phyloP scores from a whole-genome alignment of 2,329 filamentous ascomycete species.

The Microdochium trichocladiopsis region DNA sequence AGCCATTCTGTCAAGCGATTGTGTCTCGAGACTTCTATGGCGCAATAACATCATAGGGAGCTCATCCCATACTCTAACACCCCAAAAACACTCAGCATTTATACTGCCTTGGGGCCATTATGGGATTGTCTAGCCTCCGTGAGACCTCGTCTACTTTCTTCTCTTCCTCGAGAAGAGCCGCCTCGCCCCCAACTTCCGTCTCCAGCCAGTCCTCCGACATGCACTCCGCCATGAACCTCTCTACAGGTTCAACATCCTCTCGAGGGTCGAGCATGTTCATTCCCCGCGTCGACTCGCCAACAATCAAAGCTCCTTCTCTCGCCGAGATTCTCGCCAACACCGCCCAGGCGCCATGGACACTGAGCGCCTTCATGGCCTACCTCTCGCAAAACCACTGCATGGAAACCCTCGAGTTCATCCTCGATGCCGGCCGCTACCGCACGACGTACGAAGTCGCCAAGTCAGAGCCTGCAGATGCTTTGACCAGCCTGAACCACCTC shows the following conservation, averaged over 20 bases:
- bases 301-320: constrained; percentile 56
- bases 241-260: constrained; percentile 21
- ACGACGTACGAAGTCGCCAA: constrained; percentile 44
- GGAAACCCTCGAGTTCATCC: constrained; percentile 92
- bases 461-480: not conserved
- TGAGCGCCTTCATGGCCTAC: constrained; percentile 92
- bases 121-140: not conserved
- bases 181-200: constrained; percentile 36
- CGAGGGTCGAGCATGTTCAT: constrained; percentile 42
- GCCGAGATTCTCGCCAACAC: constrained; percentile 83
- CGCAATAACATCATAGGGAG: not conserved
- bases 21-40: not conserved
- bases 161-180: constrained; percentile 19
- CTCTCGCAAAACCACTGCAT: constrained; percentile 95
- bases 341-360: constrained; percentile 81
- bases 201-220: constrained; percentile 36
- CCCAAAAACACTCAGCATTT: not conserved
- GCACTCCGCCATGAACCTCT: constrained; percentile 34
- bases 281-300: constrained; percentile 28
- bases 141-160: not conserved
- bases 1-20: not conserved
- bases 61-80: not conserved
- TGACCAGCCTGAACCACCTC: constrained; percentile 48
- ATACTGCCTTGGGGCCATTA: not conserved
- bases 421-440: constrained; percentile 84